Percentiles rank a stretch among this genome's conserved stretches.
These are phyloP conservation scores for Rhodotorula babjevae DNA, from an alignment of 768 basidiomycete genomes.

Conservation along the genomic window DNA sequence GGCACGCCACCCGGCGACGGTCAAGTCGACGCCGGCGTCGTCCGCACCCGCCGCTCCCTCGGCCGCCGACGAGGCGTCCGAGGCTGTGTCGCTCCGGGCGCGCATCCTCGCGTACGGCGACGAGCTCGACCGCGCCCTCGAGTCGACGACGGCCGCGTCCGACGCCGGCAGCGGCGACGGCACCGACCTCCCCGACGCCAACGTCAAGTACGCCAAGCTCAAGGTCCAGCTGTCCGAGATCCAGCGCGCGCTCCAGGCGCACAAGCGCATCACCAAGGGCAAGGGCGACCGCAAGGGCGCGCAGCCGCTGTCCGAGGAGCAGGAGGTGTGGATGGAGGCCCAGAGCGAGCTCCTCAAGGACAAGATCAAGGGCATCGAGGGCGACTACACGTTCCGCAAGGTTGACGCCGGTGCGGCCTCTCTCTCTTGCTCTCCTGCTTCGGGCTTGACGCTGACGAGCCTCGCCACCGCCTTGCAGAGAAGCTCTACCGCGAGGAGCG, in stretches of 20 bases:
- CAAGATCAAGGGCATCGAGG: conserved; percentile 49
- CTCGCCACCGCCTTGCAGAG: conserved; percentile 44
- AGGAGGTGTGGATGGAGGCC: conserved; percentile 28
- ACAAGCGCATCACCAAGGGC: conserved; percentile 27
- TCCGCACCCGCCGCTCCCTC: neutral
- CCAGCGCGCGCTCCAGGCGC: conserved; percentile 46
- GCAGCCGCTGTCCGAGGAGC: conserved; percentile 2
- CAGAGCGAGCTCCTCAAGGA: conserved; percentile 20
- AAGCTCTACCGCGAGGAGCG: conserved; percentile 57
- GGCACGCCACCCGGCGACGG: neutral
- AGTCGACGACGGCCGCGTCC: neutral
- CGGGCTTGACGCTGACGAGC: neutral
- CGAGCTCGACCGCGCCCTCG: conserved; percentile 15
- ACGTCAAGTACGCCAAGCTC: conserved; percentile 59
- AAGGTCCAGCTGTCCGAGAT: conserved; percentile 58
- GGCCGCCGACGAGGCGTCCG: neutral
- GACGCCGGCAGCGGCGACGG: conserved; percentile 12
- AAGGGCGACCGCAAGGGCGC: conserved; percentile 26
- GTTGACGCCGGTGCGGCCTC: conserved; percentile 53
- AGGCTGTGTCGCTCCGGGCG: conserved; percentile 11
- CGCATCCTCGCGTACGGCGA: conserved; percentile 34
- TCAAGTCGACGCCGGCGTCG: neutral
- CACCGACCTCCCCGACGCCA: conserved; percentile 52
- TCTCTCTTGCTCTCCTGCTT: neutral
- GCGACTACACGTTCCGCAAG: conserved; percentile 67